Conservation (phyloP, 2,329 filamentous ascomycete genomes). For the Sarocladium kiliense region DNA sequence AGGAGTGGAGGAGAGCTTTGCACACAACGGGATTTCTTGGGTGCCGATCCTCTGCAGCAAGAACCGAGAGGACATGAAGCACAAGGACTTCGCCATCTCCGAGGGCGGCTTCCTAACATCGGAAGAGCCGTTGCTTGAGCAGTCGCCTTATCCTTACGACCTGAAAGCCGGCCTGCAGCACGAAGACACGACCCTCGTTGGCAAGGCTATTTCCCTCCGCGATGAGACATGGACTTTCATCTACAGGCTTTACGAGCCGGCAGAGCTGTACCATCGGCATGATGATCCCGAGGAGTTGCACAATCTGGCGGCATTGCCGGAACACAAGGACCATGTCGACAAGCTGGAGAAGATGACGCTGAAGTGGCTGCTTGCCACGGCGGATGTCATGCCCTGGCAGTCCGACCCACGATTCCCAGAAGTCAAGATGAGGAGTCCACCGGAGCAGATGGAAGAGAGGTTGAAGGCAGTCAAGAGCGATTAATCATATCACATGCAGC, state of each 20-base stretch:
- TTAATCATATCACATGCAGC: too few species aligned
- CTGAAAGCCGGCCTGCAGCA: constrained; percentile 40
- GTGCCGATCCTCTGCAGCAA: constrained; percentile 19
- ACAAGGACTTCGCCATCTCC: constrained; percentile 36
- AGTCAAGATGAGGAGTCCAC: constrained; percentile 26
- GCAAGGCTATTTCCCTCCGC: constrained; percentile 34
- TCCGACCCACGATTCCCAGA: constrained; percentile 29
- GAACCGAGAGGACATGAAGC: constrained; percentile 9
- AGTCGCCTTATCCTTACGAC: constrained; percentile 38
- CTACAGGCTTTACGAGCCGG: constrained; percentile 38
- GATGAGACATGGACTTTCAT: constrained; percentile 35
- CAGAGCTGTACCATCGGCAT: constrained; percentile 35
- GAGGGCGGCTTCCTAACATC: constrained; percentile 38
- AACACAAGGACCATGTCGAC: constrained; percentile 17
- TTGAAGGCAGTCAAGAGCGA: constrained; percentile 12
- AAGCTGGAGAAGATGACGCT: constrained; percentile 27
- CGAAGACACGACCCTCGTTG: constrained; percentile 35
- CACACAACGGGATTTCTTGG: constrained; percentile 32
- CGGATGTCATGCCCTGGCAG: constrained; percentile 30
- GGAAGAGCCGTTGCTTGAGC: constrained; percentile 40
- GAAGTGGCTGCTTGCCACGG: constrained; percentile 30
- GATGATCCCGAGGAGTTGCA: constrained; percentile 32
- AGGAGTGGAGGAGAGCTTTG: constrained; percentile 30
- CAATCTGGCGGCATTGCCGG: constrained; percentile 28
- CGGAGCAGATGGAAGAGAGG: constrained; percentile 22